phyloP scores from a whole-genome alignment of 2,329 filamentous ascomycete genomes.

The Neospermospora avenae region DNA sequence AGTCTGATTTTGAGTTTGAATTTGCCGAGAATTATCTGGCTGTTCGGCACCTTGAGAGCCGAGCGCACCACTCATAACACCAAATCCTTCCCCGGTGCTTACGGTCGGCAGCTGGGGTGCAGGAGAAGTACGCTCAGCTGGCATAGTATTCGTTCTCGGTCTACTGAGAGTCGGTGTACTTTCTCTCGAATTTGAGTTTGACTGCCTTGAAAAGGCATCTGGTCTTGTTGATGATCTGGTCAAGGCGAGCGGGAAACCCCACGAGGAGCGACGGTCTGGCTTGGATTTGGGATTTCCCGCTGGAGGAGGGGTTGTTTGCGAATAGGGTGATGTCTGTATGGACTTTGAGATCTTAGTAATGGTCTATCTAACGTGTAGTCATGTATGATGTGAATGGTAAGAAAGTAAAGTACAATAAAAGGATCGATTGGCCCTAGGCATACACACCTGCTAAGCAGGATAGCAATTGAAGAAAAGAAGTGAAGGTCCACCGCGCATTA shows the following conservation, averaged over 20 bases:
- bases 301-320: slow-evolving; percentile 26
- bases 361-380: slow-evolving; percentile 27
- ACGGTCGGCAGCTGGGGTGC: slow-evolving; percentile 8
- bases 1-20: too few species aligned
- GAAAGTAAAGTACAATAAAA: slow-evolving; percentile 28
- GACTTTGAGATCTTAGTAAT: slow-evolving; percentile 33
- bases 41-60: slow-evolving; percentile 6
- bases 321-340: slow-evolving; percentile 32
- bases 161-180: slow-evolving; percentile 11
- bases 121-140: slow-evolving; percentile 9
- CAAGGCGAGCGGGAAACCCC: slow-evolving; percentile 40
- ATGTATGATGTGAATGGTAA: slow-evolving; percentile 26
- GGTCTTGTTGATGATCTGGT: slow-evolving; percentile 34
- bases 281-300: slow-evolving; percentile 36
- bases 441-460: slow-evolving; percentile 36
- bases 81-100: slow-evolving; percentile 10
- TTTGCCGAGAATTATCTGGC: neutral
- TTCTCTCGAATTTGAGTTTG: slow-evolving; percentile 18
- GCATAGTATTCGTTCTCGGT: slow-evolving; percentile 17
- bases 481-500: slow-evolving; percentile 24
- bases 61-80: slow-evolving; percentile 17
- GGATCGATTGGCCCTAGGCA: slow-evolving; percentile 34
- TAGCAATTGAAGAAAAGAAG: slow-evolving; percentile 22
- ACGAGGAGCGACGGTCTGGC: slow-evolving; percentile 43
- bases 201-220: slow-evolving; percentile 29